Evolutionary conservation across 805 yeast species (phyloP), one percentile per base, ranked within the genome.

Genomic region (Lachancea lanzarotensis): DNA sequence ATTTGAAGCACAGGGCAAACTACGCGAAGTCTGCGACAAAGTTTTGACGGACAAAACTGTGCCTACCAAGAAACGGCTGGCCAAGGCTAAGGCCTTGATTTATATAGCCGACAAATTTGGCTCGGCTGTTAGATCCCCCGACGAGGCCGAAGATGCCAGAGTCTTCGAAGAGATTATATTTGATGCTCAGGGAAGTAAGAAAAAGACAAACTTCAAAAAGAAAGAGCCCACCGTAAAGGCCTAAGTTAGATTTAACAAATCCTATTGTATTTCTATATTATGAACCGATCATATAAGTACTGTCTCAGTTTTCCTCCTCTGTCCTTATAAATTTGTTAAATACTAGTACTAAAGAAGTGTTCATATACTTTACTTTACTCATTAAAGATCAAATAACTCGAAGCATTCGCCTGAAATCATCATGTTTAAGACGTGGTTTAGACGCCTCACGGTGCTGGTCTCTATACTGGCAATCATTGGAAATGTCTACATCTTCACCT

Each of bases 151-250:
- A 62, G 98, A 93, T 58, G 95, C 91, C 4, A 69, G 83, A 49
- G 78, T 90, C 46, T 93, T 91, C 66, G 98, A 93, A 67, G 95
- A 88, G 56, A 70, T 91, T 66, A 87, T 93, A 68, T 84, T 95
- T 12, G 95, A 89, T 46, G 95, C 95, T 11, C 75, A 78, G 33
- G 70, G 76, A 15, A 32, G 16, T 50, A 78, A 74, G 62, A 75
- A 76, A 62, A 68, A 73, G 40, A 17, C 45, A 7, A 17, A 36
- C 20, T 20, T 31, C 20, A 42, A 42, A 29, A 36, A 35, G 9
- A 41, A 41, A 27, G 42, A 38, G 5, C 25, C 20, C 16, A 19
- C 42, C 17, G 45, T 41, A 17, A 41, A 41, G 27, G 45, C 45
- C 8, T 41, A 34, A 35, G 11, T 29, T 13, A 11, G 16, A 8